Percentiles rank a stretch among this genome's conserved stretches.
Conservation (phyloP, 176 grass and related monocot genomes). For the Phoenix dactylifera region DNA sequence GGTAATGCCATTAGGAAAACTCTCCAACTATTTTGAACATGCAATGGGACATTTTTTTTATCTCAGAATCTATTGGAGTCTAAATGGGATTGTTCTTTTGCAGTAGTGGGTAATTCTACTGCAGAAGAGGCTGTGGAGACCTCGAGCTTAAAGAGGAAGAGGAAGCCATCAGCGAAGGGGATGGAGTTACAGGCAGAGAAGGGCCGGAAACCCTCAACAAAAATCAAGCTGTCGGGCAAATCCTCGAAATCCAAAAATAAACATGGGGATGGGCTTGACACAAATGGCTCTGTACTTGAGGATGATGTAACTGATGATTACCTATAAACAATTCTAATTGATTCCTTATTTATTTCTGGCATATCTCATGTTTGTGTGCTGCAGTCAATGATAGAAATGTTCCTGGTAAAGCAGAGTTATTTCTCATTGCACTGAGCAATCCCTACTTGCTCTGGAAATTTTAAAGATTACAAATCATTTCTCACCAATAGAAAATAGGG, state of each 20-base stretch:
- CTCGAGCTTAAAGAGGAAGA: slow-evolving; percentile 52
- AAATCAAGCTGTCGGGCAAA: slow-evolving; percentile 51
- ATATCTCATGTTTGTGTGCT: no score
- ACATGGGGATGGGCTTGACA: slow-evolving; percentile 33
- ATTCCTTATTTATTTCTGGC: neutral
- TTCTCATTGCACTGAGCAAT: no score
- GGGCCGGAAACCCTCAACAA: slow-evolving; percentile 41
- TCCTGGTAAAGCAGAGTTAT: no score
- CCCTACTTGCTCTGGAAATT: no score
- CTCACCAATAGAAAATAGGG: no score
- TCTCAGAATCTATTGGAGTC: no score
- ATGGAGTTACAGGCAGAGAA: slow-evolving; percentile 84
- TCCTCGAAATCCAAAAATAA: slow-evolving; percentile 47
- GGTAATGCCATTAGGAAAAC: slow-evolving; percentile 22
- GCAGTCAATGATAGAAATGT: no score
- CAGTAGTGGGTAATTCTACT: slow-evolving; percentile 55
- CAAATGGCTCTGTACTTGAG: slow-evolving; percentile 42
- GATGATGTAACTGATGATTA: slow-evolving; percentile 69
- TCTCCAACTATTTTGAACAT: no score
- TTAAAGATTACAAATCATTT: no score
- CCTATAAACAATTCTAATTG: neutral
- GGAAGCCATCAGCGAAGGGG: slow-evolving; percentile 78
- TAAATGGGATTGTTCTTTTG: slow-evolving; percentile 17
- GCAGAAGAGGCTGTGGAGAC: slow-evolving; percentile 53
- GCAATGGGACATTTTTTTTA: no score